Conservation (phyloP, 352 stramenopile genomes). For the Globisporangium camurandrum region DNA sequence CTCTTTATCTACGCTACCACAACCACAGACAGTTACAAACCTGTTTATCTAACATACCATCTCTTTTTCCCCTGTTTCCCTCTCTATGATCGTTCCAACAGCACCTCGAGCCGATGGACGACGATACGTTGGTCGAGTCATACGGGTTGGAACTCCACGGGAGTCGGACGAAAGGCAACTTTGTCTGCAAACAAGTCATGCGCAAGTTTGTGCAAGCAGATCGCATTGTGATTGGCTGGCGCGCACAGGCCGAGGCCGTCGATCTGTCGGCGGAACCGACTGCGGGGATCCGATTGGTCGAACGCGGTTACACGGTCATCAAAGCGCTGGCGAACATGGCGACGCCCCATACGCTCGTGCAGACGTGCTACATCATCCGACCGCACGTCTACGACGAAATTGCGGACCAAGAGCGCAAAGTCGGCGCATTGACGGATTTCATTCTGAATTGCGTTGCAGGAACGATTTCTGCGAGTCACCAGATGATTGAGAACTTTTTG, state of each 20-base stretch:
- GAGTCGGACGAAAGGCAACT: constrained; percentile 37
- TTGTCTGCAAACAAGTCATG: constrained; percentile 46
- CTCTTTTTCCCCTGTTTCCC: constrained; percentile 9
- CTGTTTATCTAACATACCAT: neutral
- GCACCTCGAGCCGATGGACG: constrained; percentile 34
- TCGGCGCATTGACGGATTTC: constrained; percentile 59
- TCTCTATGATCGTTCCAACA: constrained; percentile 16
- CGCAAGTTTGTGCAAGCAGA: constrained; percentile 41
- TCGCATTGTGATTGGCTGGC: constrained; percentile 54
- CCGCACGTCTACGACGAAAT: constrained; percentile 59
- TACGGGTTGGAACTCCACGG: constrained; percentile 42
- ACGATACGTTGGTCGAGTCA: constrained; percentile 48
- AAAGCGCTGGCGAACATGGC: constrained; percentile 25
- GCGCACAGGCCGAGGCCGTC: constrained; percentile 38
- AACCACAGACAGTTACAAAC: neutral
- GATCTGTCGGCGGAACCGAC: constrained; percentile 41
- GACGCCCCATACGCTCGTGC: constrained; percentile 43
- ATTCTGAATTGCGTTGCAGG: constrained; percentile 49
- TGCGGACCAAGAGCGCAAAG: constrained; percentile 50
- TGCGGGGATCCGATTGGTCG: constrained; percentile 44
- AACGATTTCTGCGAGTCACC: constrained; percentile 56
- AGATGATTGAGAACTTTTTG: constrained; percentile 70
- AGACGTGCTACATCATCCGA: constrained; percentile 61
- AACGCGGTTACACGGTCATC: constrained; percentile 59
- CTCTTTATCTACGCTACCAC: no score